phyloP scores from a whole-genome alignment of 768 basidiomycete species.

The Leucosporidium creatinivorum region DNA sequence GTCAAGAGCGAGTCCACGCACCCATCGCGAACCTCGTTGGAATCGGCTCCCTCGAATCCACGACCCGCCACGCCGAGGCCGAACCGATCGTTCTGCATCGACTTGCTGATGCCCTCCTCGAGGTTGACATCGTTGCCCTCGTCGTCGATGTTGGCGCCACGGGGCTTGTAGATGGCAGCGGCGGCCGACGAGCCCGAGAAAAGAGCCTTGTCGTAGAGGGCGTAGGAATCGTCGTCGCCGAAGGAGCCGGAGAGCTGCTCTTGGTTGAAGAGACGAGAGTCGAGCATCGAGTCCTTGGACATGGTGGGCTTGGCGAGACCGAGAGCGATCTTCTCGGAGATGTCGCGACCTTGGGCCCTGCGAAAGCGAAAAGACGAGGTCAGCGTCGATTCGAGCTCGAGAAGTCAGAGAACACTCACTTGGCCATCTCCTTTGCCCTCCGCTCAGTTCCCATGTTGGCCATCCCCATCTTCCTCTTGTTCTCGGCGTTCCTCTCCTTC shows the following conservation, averaged over 20 bases:
- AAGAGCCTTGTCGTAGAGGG: slow-evolving; percentile 84
- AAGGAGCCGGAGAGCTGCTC: slow-evolving; percentile 75
- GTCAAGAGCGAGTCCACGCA: slow-evolving; percentile 2
- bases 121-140: slow-evolving; percentile 79
- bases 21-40: slow-evolving; percentile 54
- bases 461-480: slow-evolving; percentile 97
- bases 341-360: slow-evolving; percentile 90
- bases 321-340: slow-evolving; percentile 96
- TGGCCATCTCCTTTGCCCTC: slow-evolving; percentile 87
- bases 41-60: slow-evolving; percentile 84
- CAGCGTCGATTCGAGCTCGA: neutral
- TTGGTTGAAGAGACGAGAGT: slow-evolving; percentile 94
- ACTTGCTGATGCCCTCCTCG: slow-evolving; percentile 84
- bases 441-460: slow-evolving; percentile 98
- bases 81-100: slow-evolving; percentile 89
- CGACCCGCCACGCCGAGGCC: slow-evolving; percentile 66
- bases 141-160: slow-evolving; percentile 72
- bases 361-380: neutral
- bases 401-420: slow-evolving; percentile 42
- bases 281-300: slow-evolving; percentile 95
- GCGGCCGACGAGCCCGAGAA: slow-evolving; percentile 95
- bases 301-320: slow-evolving; percentile 93
- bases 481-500: slow-evolving; percentile 80
- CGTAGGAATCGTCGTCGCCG: slow-evolving; percentile 88
- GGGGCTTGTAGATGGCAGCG: slow-evolving; percentile 98